Percentiles rank a stretch among this genome's conserved stretches.
Conservation (phyloP, 225 moss, liverwort and hornwort species). For the Climacium dendroides region DNA sequence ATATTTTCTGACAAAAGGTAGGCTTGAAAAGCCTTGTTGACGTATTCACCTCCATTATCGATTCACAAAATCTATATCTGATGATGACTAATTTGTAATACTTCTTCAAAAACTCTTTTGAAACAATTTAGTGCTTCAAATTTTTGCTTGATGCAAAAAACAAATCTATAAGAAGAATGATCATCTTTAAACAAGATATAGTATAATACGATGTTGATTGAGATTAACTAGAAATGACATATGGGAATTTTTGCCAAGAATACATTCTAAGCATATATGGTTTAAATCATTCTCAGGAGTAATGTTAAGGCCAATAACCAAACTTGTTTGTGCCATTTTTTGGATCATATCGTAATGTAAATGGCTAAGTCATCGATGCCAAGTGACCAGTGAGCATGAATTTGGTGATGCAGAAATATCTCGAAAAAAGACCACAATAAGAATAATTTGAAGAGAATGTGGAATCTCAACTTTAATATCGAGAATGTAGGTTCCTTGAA, state of each 20-base stretch:
- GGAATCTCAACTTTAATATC: not conserved
- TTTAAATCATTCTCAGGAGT: fast-evolving
- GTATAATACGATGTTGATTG: too few relatives aligned
- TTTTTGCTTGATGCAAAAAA: not conserved
- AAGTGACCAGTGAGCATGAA: not conserved
- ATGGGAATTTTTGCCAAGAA: too few relatives aligned
- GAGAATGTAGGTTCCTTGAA: not conserved
- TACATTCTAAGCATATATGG: too few relatives aligned
- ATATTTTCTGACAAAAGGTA: not conserved
- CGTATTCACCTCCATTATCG: not conserved
- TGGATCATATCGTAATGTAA: not conserved
- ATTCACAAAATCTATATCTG: not conserved
- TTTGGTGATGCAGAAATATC: not conserved
- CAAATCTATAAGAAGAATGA: not conserved
- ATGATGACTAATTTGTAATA: fast-evolving
- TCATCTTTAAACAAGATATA: not conserved
- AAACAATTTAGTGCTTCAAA: not conserved
- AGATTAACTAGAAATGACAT: too few relatives aligned
- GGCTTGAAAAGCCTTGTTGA: not conserved
- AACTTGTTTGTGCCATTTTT: fast-evolving
- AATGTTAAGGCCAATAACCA: fast-evolving
- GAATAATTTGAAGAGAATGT: fast-evolving
- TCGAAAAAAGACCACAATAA: fast-evolving
- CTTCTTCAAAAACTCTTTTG: not conserved
- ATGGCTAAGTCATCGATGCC: not conserved